phyloP scores from a whole-genome alignment of 352 stramenopile genomes.

The Plasmopara viticola region DNA sequence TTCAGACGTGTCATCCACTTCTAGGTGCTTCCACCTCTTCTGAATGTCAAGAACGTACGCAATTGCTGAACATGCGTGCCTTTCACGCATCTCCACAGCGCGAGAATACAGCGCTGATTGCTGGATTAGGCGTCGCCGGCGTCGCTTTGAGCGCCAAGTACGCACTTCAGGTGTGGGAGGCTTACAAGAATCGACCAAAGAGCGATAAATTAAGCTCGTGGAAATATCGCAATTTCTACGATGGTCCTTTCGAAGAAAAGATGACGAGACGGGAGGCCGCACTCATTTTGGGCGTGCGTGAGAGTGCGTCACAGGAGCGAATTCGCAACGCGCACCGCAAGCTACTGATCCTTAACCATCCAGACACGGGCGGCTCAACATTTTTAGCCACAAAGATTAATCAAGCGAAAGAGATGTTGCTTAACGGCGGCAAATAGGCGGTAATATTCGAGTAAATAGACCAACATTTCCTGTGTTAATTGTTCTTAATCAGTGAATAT shows the following conservation, averaged over 20 bases:
- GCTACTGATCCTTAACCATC: slow-evolving; percentile 98
- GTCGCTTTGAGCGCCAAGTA: slow-evolving; percentile 76
- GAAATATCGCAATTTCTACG: slow-evolving; percentile 90
- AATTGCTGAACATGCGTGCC: slow-evolving; percentile 21
- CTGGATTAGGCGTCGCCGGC: slow-evolving; percentile 57
- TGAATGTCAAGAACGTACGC: background rate
- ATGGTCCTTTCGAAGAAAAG: slow-evolving; percentile 97
- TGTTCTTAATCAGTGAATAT: background rate
- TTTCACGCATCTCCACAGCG: slow-evolving; percentile 67
- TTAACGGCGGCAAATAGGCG: slow-evolving; percentile 56
- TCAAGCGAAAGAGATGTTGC: slow-evolving; percentile 97
- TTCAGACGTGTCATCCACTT: slow-evolving; percentile 15
- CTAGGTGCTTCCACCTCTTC: background rate
- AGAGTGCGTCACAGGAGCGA: slow-evolving; percentile 90
- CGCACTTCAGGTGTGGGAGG: slow-evolving; percentile 64
- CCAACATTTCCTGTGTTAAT: background rate
- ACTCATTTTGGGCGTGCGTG: slow-evolving; percentile 97
- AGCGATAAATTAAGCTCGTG: slow-evolving; percentile 49
- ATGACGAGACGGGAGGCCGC: slow-evolving; percentile 99
- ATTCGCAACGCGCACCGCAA: slow-evolving; percentile 98
- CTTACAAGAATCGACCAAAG: slow-evolving; percentile 72
- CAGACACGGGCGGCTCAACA: slow-evolving; percentile 97
- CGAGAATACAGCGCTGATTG: slow-evolving; percentile 56
- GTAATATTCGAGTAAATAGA: background rate
- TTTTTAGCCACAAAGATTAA: slow-evolving; percentile 99